Evolutionary conservation across 345 rosid genomes (phyloP).

Genomic region (Eucalyptus pauciflora): DNA sequence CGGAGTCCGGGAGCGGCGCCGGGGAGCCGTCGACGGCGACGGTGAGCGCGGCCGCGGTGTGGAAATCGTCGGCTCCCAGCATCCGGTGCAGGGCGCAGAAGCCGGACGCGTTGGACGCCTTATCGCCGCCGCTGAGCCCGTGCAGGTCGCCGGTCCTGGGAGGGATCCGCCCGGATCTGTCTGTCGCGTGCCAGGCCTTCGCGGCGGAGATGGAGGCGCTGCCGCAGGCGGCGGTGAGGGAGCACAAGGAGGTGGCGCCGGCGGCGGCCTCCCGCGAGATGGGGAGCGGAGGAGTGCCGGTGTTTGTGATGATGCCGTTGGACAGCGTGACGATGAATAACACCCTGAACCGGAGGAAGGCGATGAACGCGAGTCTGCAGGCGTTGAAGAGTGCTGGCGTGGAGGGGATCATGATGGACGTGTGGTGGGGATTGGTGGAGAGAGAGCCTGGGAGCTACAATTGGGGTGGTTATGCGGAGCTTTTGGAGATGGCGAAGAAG

Average conservation of each 20-base stretch:
- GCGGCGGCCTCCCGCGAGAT: slow-evolving; percentile 5
- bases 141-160: slow-evolving; percentile 36
- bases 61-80: slow-evolving; percentile 30
- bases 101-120: slow-evolving; percentile 4
- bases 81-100: slow-evolving; percentile 16
- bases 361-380: slow-evolving; percentile 87
- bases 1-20: slow-evolving; percentile 9
- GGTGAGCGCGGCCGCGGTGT: slow-evolving; percentile 37
- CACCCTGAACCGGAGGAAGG: slow-evolving; percentile 75
- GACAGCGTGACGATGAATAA: slow-evolving; percentile 83
- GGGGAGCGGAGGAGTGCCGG: slow-evolving; percentile 81
- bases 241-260: slow-evolving; percentile 17
- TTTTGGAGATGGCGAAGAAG: slow-evolving; percentile 84
- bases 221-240: slow-evolving; percentile 13
- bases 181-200: slow-evolving; percentile 33
- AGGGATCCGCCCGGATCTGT: slow-evolving; percentile 50
- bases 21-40: slow-evolving; percentile 19
- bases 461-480: slow-evolving; percentile 91
- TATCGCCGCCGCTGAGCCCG: slow-evolving; percentile 63
- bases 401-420: slow-evolving; percentile 94
- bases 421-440: slow-evolving; percentile 99
- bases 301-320: slow-evolving; percentile 97
- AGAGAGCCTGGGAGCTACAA: slow-evolving; percentile 74
- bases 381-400: slow-evolving; percentile 97
- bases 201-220: slow-evolving; percentile 2